These are phyloP conservation scores for Bruguiera hainesii DNA, from an alignment of 441 rosid species.

Conservation along the genomic window DNA sequence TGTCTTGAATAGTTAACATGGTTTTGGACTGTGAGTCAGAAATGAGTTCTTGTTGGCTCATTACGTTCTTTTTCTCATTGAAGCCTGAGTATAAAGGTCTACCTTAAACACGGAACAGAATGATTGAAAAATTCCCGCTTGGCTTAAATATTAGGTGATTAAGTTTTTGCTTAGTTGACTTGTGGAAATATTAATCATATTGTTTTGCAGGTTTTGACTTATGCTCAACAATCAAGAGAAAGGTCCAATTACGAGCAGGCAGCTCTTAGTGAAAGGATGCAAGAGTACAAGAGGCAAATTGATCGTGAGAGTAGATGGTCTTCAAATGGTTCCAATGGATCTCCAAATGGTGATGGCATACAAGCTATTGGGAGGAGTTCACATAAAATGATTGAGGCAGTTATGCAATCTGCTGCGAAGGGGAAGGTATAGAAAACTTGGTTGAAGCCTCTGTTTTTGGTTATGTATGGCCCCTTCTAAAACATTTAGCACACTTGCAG, in stretches of 20 bases:
- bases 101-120: neutral
- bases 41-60: neutral
- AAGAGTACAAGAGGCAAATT: slow-evolving; percentile 93
- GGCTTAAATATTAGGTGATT: neutral
- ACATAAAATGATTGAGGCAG: slow-evolving; percentile 99
- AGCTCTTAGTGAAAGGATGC: slow-evolving; percentile 94
- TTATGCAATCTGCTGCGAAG: slow-evolving; percentile 98
- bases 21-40: neutral
- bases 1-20: neutral
- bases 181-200: slow-evolving; percentile 9
- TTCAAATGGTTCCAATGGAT: slow-evolving; percentile 87
- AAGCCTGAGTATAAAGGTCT: too few species aligned
- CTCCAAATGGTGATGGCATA: slow-evolving; percentile 98
- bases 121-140: neutral
- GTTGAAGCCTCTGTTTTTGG: slow-evolving; percentile 5
- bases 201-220: slow-evolving; percentile 77
- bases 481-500: slow-evolving; percentile 35
- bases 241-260: slow-evolving; percentile 98
- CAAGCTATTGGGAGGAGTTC: slow-evolving; percentile 99
- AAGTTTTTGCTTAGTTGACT: neutral
- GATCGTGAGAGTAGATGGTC: slow-evolving; percentile 90
- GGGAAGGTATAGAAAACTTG: slow-evolving; percentile 68
- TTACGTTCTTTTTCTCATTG: too few species aligned
- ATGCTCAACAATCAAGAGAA: slow-evolving; percentile 95
- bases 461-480: slow-evolving; percentile 20